These are phyloP conservation scores for Ganoderma boninense DNA, from an alignment of 1,284 basidiomycete genomes.

Conservation along the genomic window DNA sequence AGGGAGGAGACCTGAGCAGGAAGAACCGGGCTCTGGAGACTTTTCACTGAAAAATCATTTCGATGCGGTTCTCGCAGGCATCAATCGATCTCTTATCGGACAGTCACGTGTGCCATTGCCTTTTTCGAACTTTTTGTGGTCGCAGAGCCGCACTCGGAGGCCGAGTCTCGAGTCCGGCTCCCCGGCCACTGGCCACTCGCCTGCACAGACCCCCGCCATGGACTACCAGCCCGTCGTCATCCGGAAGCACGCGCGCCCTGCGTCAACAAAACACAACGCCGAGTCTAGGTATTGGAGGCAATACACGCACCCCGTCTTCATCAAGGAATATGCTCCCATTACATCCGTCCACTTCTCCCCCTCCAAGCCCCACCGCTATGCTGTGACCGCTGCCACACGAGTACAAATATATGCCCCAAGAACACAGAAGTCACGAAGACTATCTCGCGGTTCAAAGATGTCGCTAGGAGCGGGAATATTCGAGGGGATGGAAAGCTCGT, in stretches of 20 bases:
- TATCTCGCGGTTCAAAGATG: slow-evolving; percentile 96
- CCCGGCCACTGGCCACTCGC: neutral
- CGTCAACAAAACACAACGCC: slow-evolving; percentile 65
- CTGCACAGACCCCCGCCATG: slow-evolving; percentile 48
- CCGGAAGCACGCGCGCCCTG: slow-evolving; percentile 63
- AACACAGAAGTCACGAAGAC: slow-evolving; percentile 97
- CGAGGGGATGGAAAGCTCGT: slow-evolving; percentile 94
- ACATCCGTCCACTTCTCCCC: slow-evolving; percentile 92
- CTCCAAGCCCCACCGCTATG: slow-evolving; percentile 89
- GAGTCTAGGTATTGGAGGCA: slow-evolving; percentile 85
- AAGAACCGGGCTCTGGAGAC: slow-evolving; percentile 30
- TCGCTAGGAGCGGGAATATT: slow-evolving; percentile 89
- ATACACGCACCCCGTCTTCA: slow-evolving; percentile 87
- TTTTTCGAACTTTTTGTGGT: slow-evolving; percentile 32
- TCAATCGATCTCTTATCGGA: slow-evolving; percentile 45
- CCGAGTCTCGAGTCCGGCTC: neutral
- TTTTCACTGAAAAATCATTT: slow-evolving; percentile 36
- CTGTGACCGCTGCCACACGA: slow-evolving; percentile 93
- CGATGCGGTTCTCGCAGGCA: slow-evolving; percentile 22
- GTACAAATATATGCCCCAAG: slow-evolving; percentile 97
- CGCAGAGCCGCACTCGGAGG: neutral
- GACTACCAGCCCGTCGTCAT: slow-evolving; percentile 83
- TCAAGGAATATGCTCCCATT: slow-evolving; percentile 95
- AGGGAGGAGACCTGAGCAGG: slow-evolving; percentile 22
- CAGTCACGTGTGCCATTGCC: slow-evolving; percentile 39